phyloP scores from a whole-genome alignment of 305 asterid species.

The Withania somnifera region DNA sequence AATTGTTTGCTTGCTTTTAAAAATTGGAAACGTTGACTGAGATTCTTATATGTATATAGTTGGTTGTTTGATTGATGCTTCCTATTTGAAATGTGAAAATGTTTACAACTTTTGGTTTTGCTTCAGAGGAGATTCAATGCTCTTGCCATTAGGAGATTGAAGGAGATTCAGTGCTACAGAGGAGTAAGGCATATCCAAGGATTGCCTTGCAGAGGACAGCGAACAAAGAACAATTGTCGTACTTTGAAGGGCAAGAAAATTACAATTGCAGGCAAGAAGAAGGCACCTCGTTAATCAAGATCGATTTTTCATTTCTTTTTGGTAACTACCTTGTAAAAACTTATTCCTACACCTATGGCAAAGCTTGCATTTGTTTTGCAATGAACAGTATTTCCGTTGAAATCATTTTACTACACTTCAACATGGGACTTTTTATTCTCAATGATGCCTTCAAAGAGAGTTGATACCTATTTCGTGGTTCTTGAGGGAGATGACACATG shows the following conservation, averaged over 20 bases:
- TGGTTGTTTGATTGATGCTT: neutral
- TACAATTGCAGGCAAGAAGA: constrained; percentile 86
- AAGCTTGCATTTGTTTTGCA: neutral
- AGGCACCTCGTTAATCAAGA: constrained; percentile 29
- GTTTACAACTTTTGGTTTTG: neutral
- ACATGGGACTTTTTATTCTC: neutral
- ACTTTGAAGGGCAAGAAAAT: constrained; percentile 88
- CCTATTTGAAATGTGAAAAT: neutral
- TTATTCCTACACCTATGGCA: neutral
- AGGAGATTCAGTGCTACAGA: constrained; percentile 93
- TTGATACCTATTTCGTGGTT: neutral
- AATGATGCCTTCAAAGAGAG: too few relatives aligned
- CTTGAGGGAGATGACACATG: neutral
- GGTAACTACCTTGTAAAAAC: constrained; percentile 4
- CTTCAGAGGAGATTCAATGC: constrained; percentile 83
- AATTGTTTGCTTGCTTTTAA: neutral
- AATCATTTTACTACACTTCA: neutral
- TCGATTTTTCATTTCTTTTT: neutral
- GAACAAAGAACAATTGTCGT: constrained; percentile 90
- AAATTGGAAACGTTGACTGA: neutral
- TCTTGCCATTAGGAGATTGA: constrained; percentile 74
- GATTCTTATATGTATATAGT: neutral
- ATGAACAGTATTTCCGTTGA: neutral
- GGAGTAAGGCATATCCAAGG: constrained; percentile 85
- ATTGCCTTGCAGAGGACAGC: constrained; percentile 90